These are phyloP conservation scores for Fusarium pilosicola DNA, from an alignment of 2,329 filamentous ascomycete genomes.

Conservation along the genomic window DNA sequence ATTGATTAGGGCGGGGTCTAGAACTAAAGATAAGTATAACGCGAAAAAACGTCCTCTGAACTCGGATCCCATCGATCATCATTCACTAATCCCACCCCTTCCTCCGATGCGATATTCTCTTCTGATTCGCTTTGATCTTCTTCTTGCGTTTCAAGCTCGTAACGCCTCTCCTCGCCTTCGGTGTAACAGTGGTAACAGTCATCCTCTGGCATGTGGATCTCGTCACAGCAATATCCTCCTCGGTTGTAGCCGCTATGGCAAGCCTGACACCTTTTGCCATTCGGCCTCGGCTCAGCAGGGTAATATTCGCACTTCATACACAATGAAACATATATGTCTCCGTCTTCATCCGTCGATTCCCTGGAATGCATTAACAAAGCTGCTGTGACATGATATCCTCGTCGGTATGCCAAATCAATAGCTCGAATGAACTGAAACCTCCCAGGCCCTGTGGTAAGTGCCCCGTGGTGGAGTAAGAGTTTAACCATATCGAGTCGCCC, in stretches of 20 bases:
- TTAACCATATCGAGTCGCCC: conserved; percentile 2
- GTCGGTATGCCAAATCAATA: rapidly evolving
- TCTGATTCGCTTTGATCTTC: no score
- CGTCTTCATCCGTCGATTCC: neutral
- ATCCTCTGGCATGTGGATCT: neutral
- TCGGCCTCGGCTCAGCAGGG: no score
- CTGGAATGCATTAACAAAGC: neutral
- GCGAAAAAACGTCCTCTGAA: neutral
- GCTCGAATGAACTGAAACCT: neutral
- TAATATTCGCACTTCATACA: rapidly evolving
- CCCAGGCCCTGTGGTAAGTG: neutral
- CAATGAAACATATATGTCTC: no score
- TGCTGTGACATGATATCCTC: neutral
- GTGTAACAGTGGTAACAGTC: neutral
- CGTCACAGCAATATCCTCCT: neutral
- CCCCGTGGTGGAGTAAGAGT: neutral
- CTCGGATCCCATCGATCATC: neutral
- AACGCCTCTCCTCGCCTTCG: rapidly evolving
- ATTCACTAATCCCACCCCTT: rapidly evolving
- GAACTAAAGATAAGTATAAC: neutral
- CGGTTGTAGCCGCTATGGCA: rapidly evolving
- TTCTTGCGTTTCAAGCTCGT: no score
- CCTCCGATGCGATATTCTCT: neutral
- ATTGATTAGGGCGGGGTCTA: no score
- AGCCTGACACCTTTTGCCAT: rapidly evolving